phyloP scores from a whole-genome alignment of 2,329 filamentous ascomycete species.

The Stagonosporopsis cucurbitacearum region DNA sequence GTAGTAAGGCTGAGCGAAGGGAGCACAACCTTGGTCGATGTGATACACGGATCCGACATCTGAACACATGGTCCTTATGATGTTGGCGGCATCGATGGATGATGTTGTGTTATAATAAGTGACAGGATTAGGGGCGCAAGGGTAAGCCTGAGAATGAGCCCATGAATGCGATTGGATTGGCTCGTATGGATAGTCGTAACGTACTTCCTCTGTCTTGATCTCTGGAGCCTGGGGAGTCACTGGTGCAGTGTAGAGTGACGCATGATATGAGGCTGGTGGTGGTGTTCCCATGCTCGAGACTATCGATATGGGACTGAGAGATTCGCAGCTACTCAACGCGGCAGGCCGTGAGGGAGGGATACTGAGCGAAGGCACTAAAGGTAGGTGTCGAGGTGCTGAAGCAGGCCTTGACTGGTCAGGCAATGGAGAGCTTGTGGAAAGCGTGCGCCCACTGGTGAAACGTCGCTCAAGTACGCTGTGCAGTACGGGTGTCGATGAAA shows the following conservation, averaged over 20 bases:
- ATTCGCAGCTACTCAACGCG: constrained; percentile 35
- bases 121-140: constrained; percentile 21
- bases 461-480: constrained; percentile 42
- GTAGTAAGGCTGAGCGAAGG: constrained; percentile 8
- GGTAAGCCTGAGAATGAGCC: constrained; percentile 29
- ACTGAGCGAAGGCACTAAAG: constrained; percentile 30
- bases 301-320: constrained; percentile 42
- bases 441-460: constrained; percentile 28
- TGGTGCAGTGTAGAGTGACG: constrained; percentile 31
- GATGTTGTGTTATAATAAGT: constrained; percentile 42
- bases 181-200: constrained; percentile 34
- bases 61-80: constrained; percentile 54
- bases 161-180: constrained; percentile 31
- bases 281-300: constrained; percentile 42
- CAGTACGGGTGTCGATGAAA: constrained; percentile 37
- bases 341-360: constrained; percentile 31
- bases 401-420: constrained; percentile 21
- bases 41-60: constrained; percentile 23
- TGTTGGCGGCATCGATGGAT: constrained; percentile 52
- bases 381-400: constrained; percentile 26
- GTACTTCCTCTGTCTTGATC: constrained; percentile 34
- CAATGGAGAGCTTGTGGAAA: constrained; percentile 28
- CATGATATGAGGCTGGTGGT: constrained; percentile 31
- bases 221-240: constrained; percentile 29
- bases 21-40: background rate